These are phyloP conservation scores for Umbelopsis isabellina DNA, from an alignment of 192 early-diverging fungal genomes.

Conservation along the genomic window DNA sequence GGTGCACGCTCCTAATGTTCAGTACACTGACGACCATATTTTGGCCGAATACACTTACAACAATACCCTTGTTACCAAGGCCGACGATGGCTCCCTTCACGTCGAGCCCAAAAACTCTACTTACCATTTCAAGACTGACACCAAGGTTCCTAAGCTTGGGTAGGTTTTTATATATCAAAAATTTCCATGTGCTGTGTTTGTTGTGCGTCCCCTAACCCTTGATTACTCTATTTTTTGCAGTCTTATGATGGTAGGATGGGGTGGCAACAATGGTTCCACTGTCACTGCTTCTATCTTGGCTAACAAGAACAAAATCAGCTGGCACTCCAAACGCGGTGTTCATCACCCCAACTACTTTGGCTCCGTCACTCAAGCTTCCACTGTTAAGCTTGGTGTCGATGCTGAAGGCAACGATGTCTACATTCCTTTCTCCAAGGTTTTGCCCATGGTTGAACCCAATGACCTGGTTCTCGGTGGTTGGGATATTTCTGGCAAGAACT, in stretches of 20 bases:
- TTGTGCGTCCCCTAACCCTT: neutral
- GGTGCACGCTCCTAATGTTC: constrained; percentile 89
- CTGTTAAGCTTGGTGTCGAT: constrained; percentile 91
- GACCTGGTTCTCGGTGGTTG: constrained; percentile 98
- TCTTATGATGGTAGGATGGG: constrained; percentile 99
- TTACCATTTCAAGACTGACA: constrained; percentile 90
- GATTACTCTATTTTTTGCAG: constrained; percentile 48
- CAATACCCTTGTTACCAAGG: constrained; percentile 80
- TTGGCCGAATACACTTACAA: constrained; percentile 87
- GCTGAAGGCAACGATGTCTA: constrained; percentile 85
- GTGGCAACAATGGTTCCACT: constrained; percentile 99
- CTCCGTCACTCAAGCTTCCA: constrained; percentile 94
- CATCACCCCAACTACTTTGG: constrained; percentile 97
- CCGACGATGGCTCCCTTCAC: constrained; percentile 66
- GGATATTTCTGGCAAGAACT: constrained; percentile 90
- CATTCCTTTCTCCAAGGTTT: constrained; percentile 89
- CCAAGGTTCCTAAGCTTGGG: constrained; percentile 82
- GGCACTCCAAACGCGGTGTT: constrained; percentile 92
- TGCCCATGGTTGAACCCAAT: constrained; percentile 97
- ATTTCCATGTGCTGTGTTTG: constrained; percentile 10
- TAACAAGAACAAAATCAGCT: constrained; percentile 85
- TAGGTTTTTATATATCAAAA: constrained; percentile 43
- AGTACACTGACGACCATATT: constrained; percentile 82
- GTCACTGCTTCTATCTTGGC: constrained; percentile 95
- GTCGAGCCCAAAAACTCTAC: constrained; percentile 85